phyloP scores from a whole-genome alignment of 192 early-diverging fungal species.

The Allomyces arbusculus region DNA sequence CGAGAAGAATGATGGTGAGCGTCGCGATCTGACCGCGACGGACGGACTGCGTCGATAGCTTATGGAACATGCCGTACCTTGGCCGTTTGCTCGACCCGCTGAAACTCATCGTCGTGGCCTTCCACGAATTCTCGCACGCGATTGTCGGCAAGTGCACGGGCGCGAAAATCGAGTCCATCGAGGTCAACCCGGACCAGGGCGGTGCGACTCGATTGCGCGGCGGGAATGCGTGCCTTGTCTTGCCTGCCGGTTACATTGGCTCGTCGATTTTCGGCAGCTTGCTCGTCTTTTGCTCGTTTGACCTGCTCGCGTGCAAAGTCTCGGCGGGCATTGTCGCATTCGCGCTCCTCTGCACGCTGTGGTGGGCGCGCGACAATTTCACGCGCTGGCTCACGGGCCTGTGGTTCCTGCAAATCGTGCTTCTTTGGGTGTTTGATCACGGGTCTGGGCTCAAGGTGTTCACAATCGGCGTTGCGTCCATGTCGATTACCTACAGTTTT shows the following conservation, averaged over 20 bases:
- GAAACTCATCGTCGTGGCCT: constrained; percentile 27
- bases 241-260: constrained; percentile 82
- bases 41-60: no score
- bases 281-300: constrained; percentile 84
- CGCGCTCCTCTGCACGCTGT: constrained; percentile 56
- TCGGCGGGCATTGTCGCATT: constrained; percentile 62
- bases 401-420: constrained; percentile 58
- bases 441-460: constrained; percentile 70
- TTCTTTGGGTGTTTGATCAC: constrained; percentile 64
- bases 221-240: constrained; percentile 58
- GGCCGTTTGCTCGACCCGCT: no score
- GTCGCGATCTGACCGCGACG: no score
- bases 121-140: constrained; percentile 93
- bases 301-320: constrained; percentile 65
- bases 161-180: constrained; percentile 72
- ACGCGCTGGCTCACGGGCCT: constrained; percentile 56
- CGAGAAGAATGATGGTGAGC: no score
- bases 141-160: constrained; percentile 65
- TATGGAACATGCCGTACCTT: no score
- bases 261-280: constrained; percentile 77
- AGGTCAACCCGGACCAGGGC: constrained; percentile 81
- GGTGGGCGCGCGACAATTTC: constrained; percentile 79
- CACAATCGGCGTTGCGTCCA: constrained; percentile 84
- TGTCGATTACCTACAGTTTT: constrained; percentile 77
- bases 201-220: constrained; percentile 50